Evolutionary conservation across 2,329 filamentous ascomycete genomes (phyloP).

Genomic region (Paecilomyces variotii): DNA sequence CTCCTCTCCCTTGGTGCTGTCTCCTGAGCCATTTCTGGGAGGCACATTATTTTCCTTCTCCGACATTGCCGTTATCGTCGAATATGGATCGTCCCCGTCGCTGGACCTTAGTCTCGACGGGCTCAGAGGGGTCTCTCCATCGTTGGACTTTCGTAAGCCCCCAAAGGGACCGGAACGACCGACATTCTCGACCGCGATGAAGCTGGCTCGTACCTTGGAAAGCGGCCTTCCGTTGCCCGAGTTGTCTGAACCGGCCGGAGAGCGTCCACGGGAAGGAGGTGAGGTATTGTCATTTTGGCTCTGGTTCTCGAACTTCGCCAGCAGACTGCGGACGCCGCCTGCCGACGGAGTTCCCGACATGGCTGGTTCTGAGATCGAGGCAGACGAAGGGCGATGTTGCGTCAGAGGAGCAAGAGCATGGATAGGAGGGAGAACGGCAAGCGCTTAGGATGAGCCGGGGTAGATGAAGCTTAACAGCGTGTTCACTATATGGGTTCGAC

Average conservation of each 20-base stretch:
- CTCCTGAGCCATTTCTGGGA: conserved; percentile 13
- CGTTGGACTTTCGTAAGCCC: conserved; percentile 35
- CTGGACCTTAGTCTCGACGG: conserved; percentile 24
- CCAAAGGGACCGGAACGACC: conserved; percentile 34
- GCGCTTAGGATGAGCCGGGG: not conserved
- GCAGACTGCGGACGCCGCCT: conserved; percentile 64
- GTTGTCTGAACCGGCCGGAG: conserved; percentile 46
- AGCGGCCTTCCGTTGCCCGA: conserved; percentile 48
- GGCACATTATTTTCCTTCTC: conserved; percentile 19
- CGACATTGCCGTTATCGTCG: conserved; percentile 13
- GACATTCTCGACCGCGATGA: conserved; percentile 59
- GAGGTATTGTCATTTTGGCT: conserved; percentile 52
- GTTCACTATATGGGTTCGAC: not conserved
- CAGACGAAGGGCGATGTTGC: not conserved
- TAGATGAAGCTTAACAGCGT: not conserved
- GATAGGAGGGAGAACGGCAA: not conserved
- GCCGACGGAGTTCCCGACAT: conserved; percentile 13
- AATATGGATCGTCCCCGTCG: conserved; percentile 21
- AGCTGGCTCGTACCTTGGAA: conserved; percentile 67
- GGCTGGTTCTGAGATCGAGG: not conserved
- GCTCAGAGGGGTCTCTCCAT: conserved; percentile 23
- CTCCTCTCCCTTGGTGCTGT: conserved; percentile 5
- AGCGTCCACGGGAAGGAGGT: conserved; percentile 62
- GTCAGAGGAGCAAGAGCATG: not conserved
- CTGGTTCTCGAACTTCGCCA: conserved; percentile 73